Base-by-base conservation (phyloP, 1,139 yeast species). In the Zygoascus hellenicus region DNA sequence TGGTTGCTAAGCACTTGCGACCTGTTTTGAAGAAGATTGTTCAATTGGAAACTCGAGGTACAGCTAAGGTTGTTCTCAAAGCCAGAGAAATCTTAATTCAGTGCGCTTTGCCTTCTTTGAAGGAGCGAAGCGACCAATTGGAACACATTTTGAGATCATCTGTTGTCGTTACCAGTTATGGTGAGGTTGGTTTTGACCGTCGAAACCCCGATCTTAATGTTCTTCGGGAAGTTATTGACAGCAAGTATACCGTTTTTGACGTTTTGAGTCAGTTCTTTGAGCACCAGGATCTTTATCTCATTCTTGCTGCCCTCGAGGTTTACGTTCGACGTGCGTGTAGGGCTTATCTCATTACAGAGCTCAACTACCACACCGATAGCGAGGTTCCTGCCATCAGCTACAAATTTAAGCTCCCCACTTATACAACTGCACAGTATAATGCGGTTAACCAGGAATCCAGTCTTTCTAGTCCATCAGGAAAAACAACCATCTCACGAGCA, bases 291-390 rank as follows among this genome's bases (percentile, higher is more conserved):
- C 86, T 86, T 46, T 86, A 88, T 77, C 94, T 92, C 53, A 85
- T 94, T 4, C 78, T 92, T 60, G 97, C 98, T 34, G 97, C 98
- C 38, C 88, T 95, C 43, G 97, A 92, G 69, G 95, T 92, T 49
- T 92, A 92, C 67, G 83, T 90, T 50, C 84, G 98, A 68, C 85
- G 98, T 66, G 95, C 97, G 44, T 92, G 90, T 75, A 82, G 97
- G 64, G 97, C 97, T 38, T 94, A 94, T 69, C 83, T 89, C 36
- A 81, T 92, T 55, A 85, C 88, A 48, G 83, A 82, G 52, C 77
- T 92, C 49, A 70, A 74, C 48, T 86, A 87, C 63, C 77, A 81
- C 52, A 78, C 77, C n/a, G 61, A 62, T 33, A 35, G 39, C 14
- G 65, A 67, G 14, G 46, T 48, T 15, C 92, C 94, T 46, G 76